Evolutionary conservation across 192 early-diverging fungal species (phyloP), one percentile per base, ranked within the genome.

Genomic region (Backusella tuberculispora): DNA sequence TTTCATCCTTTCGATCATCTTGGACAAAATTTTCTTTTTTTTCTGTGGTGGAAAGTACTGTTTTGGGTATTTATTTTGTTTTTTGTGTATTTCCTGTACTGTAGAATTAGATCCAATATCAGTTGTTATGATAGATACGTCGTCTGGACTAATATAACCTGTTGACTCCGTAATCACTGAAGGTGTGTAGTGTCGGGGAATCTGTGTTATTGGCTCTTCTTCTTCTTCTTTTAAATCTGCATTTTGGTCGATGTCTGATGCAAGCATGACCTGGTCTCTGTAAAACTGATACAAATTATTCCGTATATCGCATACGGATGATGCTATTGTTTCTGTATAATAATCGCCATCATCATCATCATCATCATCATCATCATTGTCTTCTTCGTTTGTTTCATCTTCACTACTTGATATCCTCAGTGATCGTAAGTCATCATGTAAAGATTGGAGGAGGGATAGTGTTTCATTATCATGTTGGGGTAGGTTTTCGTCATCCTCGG

Each of bases 51-150:
- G 53, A 21, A 50, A 21, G 19, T 50, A 50, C n/a, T 50, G 48
- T 19, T 26, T 9, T 60, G 6, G 45, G 12, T 46, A 46, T 4
- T 0, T 46, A 46, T 0, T 46, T 46, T 46, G 45, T 14, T 46
- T 46, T 14, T 14, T 46, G 10, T 14, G 45, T 14, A 46, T 60
- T 60, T 60, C 24, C 10, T 13, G 10, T 8, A 50, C 5, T 60
- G 10, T 10, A 60, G 10, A 10, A n/a, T 24, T 46, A 60, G 21
- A 24, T 60, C 45, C 21, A 19, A 26, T 24, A 4, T 60, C 53
- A 3, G 53, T 60, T 26, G 53, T 60, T 19, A 60, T 60, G 53
- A 60, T 60, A 60, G 53, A 60, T 19, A 60, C 53, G 24, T 60
- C 53, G 26, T 60, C 53, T 26, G 53, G 53, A 24, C 53, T 60